Evolutionary conservation across 2,329 filamentous ascomycete species (phyloP).

Genomic region (Incumbomyces lentus): DNA sequence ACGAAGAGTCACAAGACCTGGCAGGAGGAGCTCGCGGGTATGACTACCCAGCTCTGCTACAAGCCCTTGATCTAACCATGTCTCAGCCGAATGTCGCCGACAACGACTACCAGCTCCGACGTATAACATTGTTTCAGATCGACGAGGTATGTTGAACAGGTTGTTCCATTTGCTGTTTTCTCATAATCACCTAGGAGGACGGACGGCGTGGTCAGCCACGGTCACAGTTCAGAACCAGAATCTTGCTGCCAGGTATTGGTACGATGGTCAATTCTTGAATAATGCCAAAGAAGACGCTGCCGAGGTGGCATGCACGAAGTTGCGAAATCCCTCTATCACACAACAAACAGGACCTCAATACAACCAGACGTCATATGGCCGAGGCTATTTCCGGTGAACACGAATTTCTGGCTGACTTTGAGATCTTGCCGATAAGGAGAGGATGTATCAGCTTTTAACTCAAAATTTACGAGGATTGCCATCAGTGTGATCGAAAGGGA

Average conservation of each 20-base stretch:
- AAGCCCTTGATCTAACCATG: conserved; percentile 4
- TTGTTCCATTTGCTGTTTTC: conserved; percentile 15
- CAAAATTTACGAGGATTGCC: not conserved
- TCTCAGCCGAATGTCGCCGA: conserved; percentile 18
- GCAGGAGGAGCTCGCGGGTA: conserved; percentile 51
- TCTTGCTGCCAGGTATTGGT: conserved; percentile 74
- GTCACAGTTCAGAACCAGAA: conserved; percentile 59
- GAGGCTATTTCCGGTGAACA: conserved; percentile 3
- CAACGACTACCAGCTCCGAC: conserved; percentile 36
- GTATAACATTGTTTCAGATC: conserved; percentile 64
- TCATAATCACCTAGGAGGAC: conserved; percentile 52
- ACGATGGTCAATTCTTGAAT: conserved; percentile 77
- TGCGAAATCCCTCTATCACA: conserved; percentile 24
- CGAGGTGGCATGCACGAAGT: conserved; percentile 51
- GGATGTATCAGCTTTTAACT: conserved; percentile 1
- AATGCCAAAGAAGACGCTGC: conserved; percentile 89
- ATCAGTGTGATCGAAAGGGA: not conserved
- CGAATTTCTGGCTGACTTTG: not conserved
- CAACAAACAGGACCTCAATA: conserved; percentile 4
- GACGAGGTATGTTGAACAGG: conserved; percentile 36
- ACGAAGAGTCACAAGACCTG: conserved; percentile 24
- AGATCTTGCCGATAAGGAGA: not conserved
- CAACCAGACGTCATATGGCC: conserved; percentile 1
- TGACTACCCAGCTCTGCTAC: conserved; percentile 13
- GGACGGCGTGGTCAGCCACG: conserved; percentile 79